phyloP scores from a whole-genome alignment of 1,284 basidiomycete species.

The Pisolithus thermaeus region DNA sequence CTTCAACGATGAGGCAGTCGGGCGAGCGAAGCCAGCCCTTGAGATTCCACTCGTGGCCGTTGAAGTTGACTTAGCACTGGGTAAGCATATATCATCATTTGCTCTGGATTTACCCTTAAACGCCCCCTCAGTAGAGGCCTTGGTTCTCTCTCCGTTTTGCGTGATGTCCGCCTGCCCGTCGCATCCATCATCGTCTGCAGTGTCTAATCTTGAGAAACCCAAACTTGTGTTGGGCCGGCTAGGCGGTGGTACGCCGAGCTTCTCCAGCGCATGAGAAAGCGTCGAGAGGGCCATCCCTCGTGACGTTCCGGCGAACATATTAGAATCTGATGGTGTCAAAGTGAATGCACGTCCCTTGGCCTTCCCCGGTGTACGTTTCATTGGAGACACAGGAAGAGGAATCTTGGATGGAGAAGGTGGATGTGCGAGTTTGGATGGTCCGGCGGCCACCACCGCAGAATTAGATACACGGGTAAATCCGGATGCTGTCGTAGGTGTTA shows the following conservation, averaged over 20 bases:
- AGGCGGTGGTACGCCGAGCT: constrained; percentile 55
- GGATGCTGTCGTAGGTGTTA: neutral
- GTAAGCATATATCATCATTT: constrained; percentile 19
- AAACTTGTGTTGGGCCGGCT: constrained; percentile 58
- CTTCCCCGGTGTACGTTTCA: constrained; percentile 9
- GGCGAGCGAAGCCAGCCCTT: constrained; percentile 19
- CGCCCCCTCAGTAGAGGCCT: constrained; percentile 6
- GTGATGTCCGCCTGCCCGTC: constrained; percentile 3
- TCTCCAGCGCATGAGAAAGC: constrained; percentile 55
- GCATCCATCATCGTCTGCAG: constrained; percentile 21
- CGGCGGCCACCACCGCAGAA: neutral
- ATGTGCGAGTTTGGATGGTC: constrained; percentile 1
- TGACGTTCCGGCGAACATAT: constrained; percentile 1
- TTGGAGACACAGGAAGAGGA: constrained; percentile 19
- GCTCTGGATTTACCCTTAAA: constrained; percentile 14
- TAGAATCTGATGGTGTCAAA: neutral
- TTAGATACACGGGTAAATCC: neutral
- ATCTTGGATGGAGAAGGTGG: constrained; percentile 23
- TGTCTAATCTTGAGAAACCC: constrained; percentile 42
- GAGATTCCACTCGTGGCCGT: constrained; percentile 1
- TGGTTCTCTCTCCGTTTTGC: neutral
- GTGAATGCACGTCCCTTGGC: constrained; percentile 2
- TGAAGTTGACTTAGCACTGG: neutral
- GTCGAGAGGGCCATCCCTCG: constrained; percentile 32
- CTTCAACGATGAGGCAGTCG: constrained; percentile 28